Percentiles rank a stretch among this genome's conserved stretches.
phyloP scores from a whole-genome alignment of 495 filamentous ascomycete species.

The Aspergillus ellipticus region DNA sequence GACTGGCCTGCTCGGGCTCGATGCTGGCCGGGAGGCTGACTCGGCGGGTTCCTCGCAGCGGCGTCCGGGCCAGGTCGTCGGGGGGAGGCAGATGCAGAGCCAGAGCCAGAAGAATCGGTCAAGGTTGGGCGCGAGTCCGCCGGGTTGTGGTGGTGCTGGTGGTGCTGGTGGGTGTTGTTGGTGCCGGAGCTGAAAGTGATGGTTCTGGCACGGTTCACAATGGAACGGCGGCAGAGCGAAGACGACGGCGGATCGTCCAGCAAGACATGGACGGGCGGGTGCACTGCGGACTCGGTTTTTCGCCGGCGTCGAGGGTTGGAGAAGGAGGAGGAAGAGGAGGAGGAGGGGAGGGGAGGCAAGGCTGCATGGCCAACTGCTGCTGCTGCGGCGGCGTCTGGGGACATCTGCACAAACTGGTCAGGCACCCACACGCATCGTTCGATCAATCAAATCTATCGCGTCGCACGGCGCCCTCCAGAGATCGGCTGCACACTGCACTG shows the following conservation, averaged over 20 bases:
- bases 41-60: neutral
- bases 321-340: conserved; percentile 11
- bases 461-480: no score
- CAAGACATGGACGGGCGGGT: conserved; percentile 15
- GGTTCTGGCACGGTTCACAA: conserved; percentile 5
- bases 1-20: neutral
- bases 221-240: conserved; percentile 11
- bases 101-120: neutral
- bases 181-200: neutral
- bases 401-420: conserved; percentile 24
- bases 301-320: conserved; percentile 13
- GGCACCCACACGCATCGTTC: conserved; percentile 20
- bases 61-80: conserved; percentile 2
- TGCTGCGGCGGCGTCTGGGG: conserved; percentile 15
- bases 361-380: conserved; percentile 1
- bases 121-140: neutral
- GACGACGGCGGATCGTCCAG: conserved; percentile 4
- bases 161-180: no score
- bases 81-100: neutral
- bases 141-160: no score
- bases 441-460: conserved; percentile 11
- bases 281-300: conserved; percentile 21
- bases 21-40: neutral
- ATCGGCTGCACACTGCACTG: neutral
- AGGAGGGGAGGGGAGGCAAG: neutral